Evolutionary conservation across 2,329 filamentous ascomycete genomes (phyloP).

Genomic region (Xylariaceae sp.): DNA sequence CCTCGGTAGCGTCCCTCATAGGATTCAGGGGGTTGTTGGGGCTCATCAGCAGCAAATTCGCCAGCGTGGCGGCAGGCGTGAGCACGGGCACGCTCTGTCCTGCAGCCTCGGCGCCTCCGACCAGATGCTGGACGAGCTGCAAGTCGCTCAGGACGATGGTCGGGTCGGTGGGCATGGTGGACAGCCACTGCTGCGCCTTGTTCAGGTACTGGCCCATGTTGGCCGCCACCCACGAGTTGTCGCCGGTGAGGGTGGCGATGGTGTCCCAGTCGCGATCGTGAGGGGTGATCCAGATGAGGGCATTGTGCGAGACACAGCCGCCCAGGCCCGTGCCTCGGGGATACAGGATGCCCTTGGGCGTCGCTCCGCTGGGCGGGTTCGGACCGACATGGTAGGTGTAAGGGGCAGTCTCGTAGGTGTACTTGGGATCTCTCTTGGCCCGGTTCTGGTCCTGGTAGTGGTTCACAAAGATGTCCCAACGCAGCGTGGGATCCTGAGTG

Average conservation of each 20-base stretch:
- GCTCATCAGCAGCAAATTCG: background rate
- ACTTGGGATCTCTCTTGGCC: constrained; percentile 52
- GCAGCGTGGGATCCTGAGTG: constrained; percentile 47
- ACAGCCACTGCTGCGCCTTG: background rate
- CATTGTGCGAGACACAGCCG: constrained; percentile 23
- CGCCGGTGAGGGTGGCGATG: constrained; percentile 32
- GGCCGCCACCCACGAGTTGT: constrained; percentile 17
- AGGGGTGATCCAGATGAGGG: constrained; percentile 33
- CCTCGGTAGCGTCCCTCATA: background rate
- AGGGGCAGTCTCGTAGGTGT: constrained; percentile 46
- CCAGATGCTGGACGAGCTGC: background rate
- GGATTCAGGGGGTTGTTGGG: background rate
- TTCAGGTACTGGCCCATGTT: constrained; percentile 21
- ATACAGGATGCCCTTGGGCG: constrained; percentile 48
- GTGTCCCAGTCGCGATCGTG: constrained; percentile 37
- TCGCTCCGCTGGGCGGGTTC: constrained; percentile 46
- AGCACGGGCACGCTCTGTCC: background rate
- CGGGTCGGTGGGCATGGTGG: background rate
- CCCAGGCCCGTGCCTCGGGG: constrained; percentile 46
- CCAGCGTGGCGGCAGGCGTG: background rate
- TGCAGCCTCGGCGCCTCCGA: background rate
- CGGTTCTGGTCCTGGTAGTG: constrained; percentile 52
- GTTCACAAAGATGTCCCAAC: constrained; percentile 58
- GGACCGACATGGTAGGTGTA: constrained; percentile 49
- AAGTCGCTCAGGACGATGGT: background rate